A percentile compares a stretch with the other conserved stretches of the same genome.
These are phyloP conservation scores for Phialophora chinensis DNA, from an alignment of 2,329 filamentous ascomycete species.

Conservation along the genomic window DNA sequence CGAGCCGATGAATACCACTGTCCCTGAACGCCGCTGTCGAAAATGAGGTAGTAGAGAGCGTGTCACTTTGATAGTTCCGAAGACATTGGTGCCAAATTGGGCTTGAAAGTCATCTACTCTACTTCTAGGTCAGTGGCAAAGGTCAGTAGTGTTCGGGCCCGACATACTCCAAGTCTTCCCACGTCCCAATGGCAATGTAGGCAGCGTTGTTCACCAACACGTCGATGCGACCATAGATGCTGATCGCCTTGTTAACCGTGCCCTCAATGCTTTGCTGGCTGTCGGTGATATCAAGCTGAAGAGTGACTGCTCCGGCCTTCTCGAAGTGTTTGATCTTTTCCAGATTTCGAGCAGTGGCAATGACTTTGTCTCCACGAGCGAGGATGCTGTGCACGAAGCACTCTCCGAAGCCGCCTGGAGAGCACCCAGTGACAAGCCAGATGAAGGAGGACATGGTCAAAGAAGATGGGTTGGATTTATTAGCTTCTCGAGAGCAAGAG, in stretches of 20 bases:
- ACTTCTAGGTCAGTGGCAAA: not conserved
- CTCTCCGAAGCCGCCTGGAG: conserved; percentile 43
- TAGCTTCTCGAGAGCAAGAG: not conserved
- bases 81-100: conserved; percentile 49
- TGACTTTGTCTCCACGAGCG: conserved; percentile 44
- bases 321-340: conserved; percentile 17
- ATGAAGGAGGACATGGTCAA: conserved; percentile 38
- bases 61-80: conserved; percentile 47
- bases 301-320: conserved; percentile 13
- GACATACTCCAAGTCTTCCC: conserved; percentile 42
- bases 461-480: not conserved
- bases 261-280: conserved; percentile 19
- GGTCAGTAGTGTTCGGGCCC: not conserved
- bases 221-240: conserved; percentile 41
- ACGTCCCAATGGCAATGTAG: conserved; percentile 39
- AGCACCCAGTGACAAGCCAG: conserved; percentile 48
- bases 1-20: conserved; percentile 46
- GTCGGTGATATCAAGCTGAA: conserved; percentile 29
- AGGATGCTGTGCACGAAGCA: conserved; percentile 42
- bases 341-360: conserved; percentile 44
- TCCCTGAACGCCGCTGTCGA: conserved; percentile 42
- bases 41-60: conserved; percentile 47
- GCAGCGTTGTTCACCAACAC: conserved; percentile 47
- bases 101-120: conserved; percentile 39
- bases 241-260: conserved; percentile 11